A percentile compares a stretch with the other conserved stretches of the same genome.
phyloP scores from a whole-genome alignment of 2,329 filamentous ascomycete genomes.

The Phyllosticta citriasiana region DNA sequence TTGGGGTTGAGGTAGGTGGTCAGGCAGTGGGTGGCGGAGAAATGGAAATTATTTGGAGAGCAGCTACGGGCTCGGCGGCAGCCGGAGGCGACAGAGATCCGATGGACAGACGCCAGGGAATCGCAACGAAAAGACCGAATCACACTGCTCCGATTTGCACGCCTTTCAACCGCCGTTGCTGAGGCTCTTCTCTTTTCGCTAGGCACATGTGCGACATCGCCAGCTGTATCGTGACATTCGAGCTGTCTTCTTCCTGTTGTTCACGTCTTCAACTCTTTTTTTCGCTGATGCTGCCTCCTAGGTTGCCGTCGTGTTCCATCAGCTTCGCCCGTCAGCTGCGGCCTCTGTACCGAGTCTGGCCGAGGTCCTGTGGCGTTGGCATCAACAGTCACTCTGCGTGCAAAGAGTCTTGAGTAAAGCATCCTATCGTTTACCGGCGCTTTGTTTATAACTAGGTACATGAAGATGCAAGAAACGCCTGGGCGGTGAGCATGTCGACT shows the following conservation, averaged over 20 bases:
- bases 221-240: no score
- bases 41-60: slow-evolving; percentile 7
- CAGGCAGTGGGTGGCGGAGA: not conserved
- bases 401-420: not conserved
- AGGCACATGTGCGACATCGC: no score
- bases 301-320: not conserved
- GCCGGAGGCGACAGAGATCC: not conserved
- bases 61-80: not conserved
- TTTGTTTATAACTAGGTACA: no score
- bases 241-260: not conserved
- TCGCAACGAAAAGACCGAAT: not conserved
- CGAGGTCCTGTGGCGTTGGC: not conserved
- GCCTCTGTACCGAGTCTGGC: not conserved
- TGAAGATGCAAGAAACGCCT: not conserved
- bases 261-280: not conserved
- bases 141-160: slow-evolving; percentile 2
- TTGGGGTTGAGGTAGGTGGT: not conserved
- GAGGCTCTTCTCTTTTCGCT: no score
- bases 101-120: not conserved
- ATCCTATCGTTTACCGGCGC: no score
- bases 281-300: not conserved
- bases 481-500: not conserved
- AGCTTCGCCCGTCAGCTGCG: not conserved
- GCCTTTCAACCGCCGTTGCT: not conserved
- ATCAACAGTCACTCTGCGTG: not conserved